Conservation (phyloP, 2,329 filamentous ascomycete species). For the Colletotrichum lupini region DNA sequence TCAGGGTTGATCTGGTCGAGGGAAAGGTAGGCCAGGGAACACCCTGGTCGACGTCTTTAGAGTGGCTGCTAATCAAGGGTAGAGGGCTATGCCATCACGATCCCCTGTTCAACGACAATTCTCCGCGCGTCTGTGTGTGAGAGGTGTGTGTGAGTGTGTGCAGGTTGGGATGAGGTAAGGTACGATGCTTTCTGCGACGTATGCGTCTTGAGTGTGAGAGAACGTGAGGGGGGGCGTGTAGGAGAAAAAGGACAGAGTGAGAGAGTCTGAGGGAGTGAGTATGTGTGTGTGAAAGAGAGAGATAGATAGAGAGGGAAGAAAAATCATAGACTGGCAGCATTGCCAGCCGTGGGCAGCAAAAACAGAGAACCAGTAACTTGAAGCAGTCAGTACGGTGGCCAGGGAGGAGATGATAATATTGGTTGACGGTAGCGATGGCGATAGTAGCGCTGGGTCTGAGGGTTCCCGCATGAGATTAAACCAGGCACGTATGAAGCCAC, state of each 20-base stretch:
- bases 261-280: background rate
- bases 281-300: background rate
- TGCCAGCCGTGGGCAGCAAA: conserved; percentile 2
- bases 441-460: conserved; percentile 28
- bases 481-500: conserved; percentile 32
- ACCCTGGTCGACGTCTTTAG: conserved; percentile 49
- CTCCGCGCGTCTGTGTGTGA: conserved; percentile 47
- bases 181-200: background rate
- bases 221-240: background rate
- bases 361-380: background rate
- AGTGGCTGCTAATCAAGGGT: conserved; percentile 53
- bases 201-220: background rate
- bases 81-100: conserved; percentile 46
- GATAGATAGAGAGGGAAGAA: background rate
- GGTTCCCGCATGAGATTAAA: conserved; percentile 32
- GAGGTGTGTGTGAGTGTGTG: conserved; percentile 35
- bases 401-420: conserved; percentile 15
- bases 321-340: background rate
- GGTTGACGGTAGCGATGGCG: conserved; percentile 12
- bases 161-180: background rate
- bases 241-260: background rate
- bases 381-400: background rate
- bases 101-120: conserved; percentile 47
- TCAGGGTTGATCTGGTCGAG: conserved; percentile 49
- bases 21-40: conserved; percentile 48